Base-by-base conservation (phyloP, 1,284 basidiomycete genomes). In the Pseudozyma hubeiensis region DNA sequence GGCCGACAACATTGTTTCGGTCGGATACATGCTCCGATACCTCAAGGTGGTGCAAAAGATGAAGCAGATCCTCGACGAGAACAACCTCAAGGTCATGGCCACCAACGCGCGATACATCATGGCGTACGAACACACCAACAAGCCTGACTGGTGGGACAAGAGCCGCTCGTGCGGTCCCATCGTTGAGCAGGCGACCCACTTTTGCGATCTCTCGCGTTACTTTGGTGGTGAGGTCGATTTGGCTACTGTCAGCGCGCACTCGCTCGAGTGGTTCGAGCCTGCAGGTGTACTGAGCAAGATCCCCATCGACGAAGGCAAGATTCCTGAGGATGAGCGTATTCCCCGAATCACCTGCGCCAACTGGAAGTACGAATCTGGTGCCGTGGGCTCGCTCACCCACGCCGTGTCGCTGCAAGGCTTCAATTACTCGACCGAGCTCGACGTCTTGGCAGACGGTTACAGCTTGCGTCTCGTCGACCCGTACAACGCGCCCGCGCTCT, bases 221-320 rank as follows among this genome's bases (percentile, higher is more conserved):
- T 98, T 99, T 85, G 96, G 95, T 57, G 96, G 96, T 45, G 96
- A 98, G 79, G 94, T 98, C 62, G 92, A 97, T 82, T 90, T 96
- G 67, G 86, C 88, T 64, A 90, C 90, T 47, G 94, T 98, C 41
- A 88, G 87, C 67, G 87, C 84, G 44, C 84, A 85, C 47, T 77
- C 80, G 59, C 53, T 84, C 30, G 82, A 84, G 62, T 68, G 81
- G 75, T 80, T 76, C 64, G 82, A 84, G 69, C 77, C 77, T 5
- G 92, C 96, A 4, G 97, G 96, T 33, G 85, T 90, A 33, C 89
- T 99, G 40, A 90, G 90, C 75, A 93, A 92, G 85, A 89, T 95
- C 80, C 86, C 88, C 33, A 87, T 97, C 64, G 91, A 95, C 81
- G 93, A 96, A 86, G 88, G 85, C 77, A 88, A 89, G 81, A 93